Conservation (phyloP, 108 stramenopile genomes). For the Discostella pseudostelligera region DNA sequence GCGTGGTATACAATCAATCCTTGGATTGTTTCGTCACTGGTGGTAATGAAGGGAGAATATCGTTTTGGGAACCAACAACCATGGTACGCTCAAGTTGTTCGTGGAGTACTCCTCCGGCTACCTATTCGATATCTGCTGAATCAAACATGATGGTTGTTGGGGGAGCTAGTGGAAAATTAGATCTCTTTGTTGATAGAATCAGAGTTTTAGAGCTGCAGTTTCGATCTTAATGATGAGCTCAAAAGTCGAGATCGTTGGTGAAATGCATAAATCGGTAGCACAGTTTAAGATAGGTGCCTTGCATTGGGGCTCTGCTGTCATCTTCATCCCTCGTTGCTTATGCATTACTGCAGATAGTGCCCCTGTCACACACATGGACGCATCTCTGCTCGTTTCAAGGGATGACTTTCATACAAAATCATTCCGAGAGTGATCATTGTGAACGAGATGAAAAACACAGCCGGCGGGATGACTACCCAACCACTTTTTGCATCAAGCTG, state of each 20-base stretch:
- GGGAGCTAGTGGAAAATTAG: slow-evolving; percentile 35
- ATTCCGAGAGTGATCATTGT: slow-evolving; percentile 35
- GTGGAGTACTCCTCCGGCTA: slow-evolving; percentile 38
- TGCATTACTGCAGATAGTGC: not conserved
- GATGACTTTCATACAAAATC: slow-evolving; percentile 30
- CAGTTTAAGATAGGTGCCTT: no score
- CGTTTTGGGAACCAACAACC: slow-evolving; percentile 40
- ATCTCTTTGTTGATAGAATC: slow-evolving; percentile 45
- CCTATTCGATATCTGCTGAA: slow-evolving; percentile 24
- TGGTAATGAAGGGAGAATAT: slow-evolving; percentile 44
- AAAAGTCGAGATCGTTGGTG: no score
- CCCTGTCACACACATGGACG: not conserved
- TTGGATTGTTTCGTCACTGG: slow-evolving; percentile 40
- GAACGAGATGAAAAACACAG: slow-evolving; percentile 30
- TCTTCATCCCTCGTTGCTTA: not conserved
- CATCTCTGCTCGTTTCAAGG: not conserved
- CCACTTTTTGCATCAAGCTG: not conserved
- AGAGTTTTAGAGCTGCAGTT: slow-evolving; percentile 32
- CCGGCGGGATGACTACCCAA: slow-evolving; percentile 12
- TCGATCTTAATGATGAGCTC: not conserved
- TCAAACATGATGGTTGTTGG: slow-evolving; percentile 40
- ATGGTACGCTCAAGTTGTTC: slow-evolving; percentile 26
- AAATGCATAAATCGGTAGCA: no score
- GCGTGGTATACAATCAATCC: slow-evolving; percentile 28
- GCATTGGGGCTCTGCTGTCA: no score